A percentile compares a stretch with the other conserved stretches of the same genome.
These are phyloP conservation scores for Microstroma glucosiphilum DNA, from an alignment of 1,284 basidiomycete species.

Conservation along the genomic window DNA sequence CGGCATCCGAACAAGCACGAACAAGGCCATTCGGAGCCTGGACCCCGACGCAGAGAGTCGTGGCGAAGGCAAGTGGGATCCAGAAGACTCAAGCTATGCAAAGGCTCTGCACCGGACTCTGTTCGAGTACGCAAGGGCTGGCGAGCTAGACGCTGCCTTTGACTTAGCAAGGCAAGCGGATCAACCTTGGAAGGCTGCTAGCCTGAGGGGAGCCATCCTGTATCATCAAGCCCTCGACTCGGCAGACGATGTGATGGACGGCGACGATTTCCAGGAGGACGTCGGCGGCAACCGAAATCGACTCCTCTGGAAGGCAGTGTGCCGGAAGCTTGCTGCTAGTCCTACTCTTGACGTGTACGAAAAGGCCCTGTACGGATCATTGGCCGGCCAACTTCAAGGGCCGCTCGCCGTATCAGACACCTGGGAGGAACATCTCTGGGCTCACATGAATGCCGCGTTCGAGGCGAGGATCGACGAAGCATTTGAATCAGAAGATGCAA, in stretches of 20 bases:
- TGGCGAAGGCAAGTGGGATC: conserved; percentile 33
- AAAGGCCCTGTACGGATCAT: conserved; percentile 75
- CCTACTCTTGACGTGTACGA: conserved; percentile 66
- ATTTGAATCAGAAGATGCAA: conserved; percentile 27
- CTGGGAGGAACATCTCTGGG: conserved; percentile 96
- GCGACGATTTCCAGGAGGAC: conserved; percentile 14
- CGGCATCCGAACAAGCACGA: not conserved
- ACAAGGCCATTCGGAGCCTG: conserved; percentile 32
- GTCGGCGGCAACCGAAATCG: conserved; percentile 42
- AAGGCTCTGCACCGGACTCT: conserved; percentile 67
- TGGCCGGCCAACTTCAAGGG: conserved; percentile 73
- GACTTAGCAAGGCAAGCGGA: conserved; percentile 75
- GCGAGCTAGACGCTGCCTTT: conserved; percentile 73
- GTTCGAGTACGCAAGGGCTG: conserved; percentile 72
- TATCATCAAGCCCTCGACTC: conserved; percentile 19
- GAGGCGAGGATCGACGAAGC: conserved; percentile 68
- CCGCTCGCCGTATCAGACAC: conserved; percentile 67
- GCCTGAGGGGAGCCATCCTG: conserved; percentile 64
- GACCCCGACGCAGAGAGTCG: conserved; percentile 42
- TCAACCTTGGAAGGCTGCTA: conserved; percentile 85
- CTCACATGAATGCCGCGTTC: conserved; percentile 73
- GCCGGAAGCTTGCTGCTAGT: conserved; percentile 50
- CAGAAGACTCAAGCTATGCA: conserved; percentile 59
- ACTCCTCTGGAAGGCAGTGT: conserved; percentile 43
- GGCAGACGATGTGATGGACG: conserved; percentile 6